A percentile compares a stretch with the other conserved stretches of the same genome.
Conservation (phyloP, 2,329 filamentous ascomycete genomes). For the Chalaropsis thielavioides region DNA sequence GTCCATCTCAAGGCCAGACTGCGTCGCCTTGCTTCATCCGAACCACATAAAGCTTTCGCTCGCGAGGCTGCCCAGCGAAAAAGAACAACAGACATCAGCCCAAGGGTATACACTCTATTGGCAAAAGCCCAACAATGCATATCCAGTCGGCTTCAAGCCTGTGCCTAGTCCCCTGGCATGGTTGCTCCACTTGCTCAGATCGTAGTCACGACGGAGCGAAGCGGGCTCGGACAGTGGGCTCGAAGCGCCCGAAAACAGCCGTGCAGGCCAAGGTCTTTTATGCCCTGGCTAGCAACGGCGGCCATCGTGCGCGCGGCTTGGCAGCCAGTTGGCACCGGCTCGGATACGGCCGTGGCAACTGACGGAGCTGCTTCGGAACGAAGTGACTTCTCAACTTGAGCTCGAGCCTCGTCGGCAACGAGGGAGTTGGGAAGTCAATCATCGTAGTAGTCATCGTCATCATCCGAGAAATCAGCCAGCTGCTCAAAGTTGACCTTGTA, state of each 20-base stretch:
- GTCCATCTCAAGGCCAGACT: slow-evolving; percentile 12
- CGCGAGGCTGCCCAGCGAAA: slow-evolving; percentile 7
- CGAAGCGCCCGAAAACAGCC: slow-evolving; percentile 34
- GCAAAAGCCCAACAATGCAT: not conserved
- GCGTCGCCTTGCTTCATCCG: slow-evolving; percentile 13
- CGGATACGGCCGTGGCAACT: slow-evolving; percentile 29
- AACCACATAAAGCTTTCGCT: slow-evolving; percentile 14
- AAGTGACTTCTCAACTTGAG: slow-evolving; percentile 42
- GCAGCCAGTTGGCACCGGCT: slow-evolving; percentile 32
- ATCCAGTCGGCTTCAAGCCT: slow-evolving; percentile 3
- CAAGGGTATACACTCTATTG: not conserved
- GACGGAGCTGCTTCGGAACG: slow-evolving; percentile 27
- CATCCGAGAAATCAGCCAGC: slow-evolving; percentile 77
- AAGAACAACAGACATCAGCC: not conserved
- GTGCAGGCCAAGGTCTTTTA: slow-evolving; percentile 25
- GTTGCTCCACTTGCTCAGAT: slow-evolving; percentile 31
- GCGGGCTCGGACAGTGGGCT: slow-evolving; percentile 46
- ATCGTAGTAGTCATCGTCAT: slow-evolving; percentile 89
- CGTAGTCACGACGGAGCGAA: slow-evolving; percentile 53
- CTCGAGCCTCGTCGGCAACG: slow-evolving; percentile 71
- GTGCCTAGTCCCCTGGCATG: not conserved
- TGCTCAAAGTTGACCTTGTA: slow-evolving; percentile 99
- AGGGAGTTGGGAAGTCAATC: slow-evolving; percentile 87
- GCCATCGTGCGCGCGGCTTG: slow-evolving; percentile 24
- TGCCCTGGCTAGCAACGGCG: slow-evolving; percentile 25